phyloP scores from a whole-genome alignment of 371 early-diverging fungal species.

The Rozella allomycis region DNA sequence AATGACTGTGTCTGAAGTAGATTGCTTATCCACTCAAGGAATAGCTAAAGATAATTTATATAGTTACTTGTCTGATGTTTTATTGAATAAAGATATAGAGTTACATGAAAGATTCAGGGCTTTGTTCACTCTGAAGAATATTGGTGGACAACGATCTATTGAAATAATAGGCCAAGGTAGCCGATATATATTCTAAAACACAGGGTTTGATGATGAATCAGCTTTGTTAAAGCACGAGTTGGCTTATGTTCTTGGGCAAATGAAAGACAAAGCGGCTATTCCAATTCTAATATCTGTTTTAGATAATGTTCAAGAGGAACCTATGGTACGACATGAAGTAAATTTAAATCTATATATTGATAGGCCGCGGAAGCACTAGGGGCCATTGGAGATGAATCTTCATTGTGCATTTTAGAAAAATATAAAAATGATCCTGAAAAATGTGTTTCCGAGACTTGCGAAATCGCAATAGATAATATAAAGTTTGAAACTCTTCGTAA shows the following conservation, averaged over 20 bases:
- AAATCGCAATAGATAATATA: constrained; percentile 76
- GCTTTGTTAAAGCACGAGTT: constrained; percentile 95
- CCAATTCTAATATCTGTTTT: constrained; percentile 43
- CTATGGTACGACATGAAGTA: constrained; percentile 96
- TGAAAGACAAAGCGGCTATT: constrained; percentile 64
- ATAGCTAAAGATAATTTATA: background rate
- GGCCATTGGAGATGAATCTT: constrained; percentile 54
- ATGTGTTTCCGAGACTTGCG: constrained; percentile 81
- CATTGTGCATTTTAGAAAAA: constrained; percentile 42
- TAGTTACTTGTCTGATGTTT: background rate
- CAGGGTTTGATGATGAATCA: constrained; percentile 62
- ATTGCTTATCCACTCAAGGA: background rate
- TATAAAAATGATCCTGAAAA: constrained; percentile 21
- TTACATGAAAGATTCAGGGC: constrained; percentile 77
- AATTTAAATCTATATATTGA: background rate
- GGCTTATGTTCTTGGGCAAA: constrained; percentile 97
- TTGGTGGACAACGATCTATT: constrained; percentile 43
- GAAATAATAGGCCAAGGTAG: constrained; percentile 64
- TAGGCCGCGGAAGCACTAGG: constrained; percentile 93
- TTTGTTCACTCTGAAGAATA: constrained; percentile 77
- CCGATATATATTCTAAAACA: background rate
- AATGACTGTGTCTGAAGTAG: background rate
- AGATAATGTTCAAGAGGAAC: constrained; percentile 46
- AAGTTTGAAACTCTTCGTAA: constrained; percentile 42
- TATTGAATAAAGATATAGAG: background rate